Evolutionary conservation across 371 early-diverging fungal species (phyloP), one percentile per base, ranked within the genome.

Genomic region (Circinella umbellata): DNA sequence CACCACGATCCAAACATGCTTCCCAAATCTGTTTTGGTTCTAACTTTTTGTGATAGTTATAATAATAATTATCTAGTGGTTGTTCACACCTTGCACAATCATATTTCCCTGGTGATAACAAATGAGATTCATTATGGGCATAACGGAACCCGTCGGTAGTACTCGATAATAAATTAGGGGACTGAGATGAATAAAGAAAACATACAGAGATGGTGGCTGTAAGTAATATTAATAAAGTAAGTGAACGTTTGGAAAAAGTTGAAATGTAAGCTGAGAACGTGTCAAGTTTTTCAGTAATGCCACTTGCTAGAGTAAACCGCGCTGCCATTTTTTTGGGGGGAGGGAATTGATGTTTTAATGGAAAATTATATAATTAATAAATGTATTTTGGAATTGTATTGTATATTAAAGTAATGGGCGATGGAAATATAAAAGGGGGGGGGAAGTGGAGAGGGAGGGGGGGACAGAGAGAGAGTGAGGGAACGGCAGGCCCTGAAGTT

Each of bases 1-100:
- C 57, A 13, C 73, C 73, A 4, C 69, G 73, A 51, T 76, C 76
- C 15, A 76, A 51, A 47, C 76, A 76, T n/a, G 76, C 76, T 35
- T 76, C 71, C 63, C 66, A 71, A 57, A 71, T 66, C 64, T 68
- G 70, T 49, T 68, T 64, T 4, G 68, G 71, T 15, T 66, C 65
- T 14, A 71, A 53, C 9, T 51, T 47, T 55, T 20, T 35, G 1
- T 62, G 48, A 47, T 66, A 47, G 57, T 42, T 42, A 11, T 42
- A 42, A 42, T 9, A 42, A 42, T 42, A 42, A 42, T 42, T 6
- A 11, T 42, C 42, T 1, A n/a, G 57, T 14, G 76, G 76, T 34
- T 64, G 68, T 15, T 65, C 67, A 53, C 76, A 76, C 4, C 57
- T 47, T 8, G 48, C 55, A 59, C 76, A 76, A 49, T 76, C 76